Conservation (phyloP, 2,329 filamentous ascomycete genomes). For the Rachicladosporium sp. region DNA sequence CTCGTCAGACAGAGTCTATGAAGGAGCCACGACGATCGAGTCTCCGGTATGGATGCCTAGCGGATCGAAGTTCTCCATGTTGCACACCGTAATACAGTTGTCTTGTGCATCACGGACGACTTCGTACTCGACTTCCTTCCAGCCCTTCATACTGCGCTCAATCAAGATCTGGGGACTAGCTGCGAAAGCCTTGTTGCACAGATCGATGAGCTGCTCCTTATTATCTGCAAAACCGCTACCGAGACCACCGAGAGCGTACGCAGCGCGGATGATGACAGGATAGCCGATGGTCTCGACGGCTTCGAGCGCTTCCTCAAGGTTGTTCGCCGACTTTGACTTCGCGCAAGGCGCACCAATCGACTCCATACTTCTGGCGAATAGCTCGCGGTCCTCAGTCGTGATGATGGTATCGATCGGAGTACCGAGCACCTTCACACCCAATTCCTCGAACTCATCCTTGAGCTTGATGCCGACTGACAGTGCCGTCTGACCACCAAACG, state of each 20-base stretch:
- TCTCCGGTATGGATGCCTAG: constrained; percentile 96
- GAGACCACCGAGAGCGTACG: constrained; percentile 89
- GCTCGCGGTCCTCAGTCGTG: constrained; percentile 87
- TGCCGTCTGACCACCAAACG: constrained; percentile 93
- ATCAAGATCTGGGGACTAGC: constrained; percentile 93
- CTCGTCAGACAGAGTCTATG: constrained; percentile 93
- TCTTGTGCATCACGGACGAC: constrained; percentile 93
- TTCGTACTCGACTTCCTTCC: constrained; percentile 99
- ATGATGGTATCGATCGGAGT: constrained; percentile 91
- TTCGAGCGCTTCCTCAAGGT: constrained; percentile 80
- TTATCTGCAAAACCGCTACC: constrained; percentile 95
- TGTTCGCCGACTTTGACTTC: constrained; percentile 84
- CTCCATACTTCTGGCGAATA: constrained; percentile 89
- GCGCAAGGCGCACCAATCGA: constrained; percentile 98
- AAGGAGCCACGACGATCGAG: constrained; percentile 94
- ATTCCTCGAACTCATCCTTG: constrained; percentile 92
- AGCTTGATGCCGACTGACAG: constrained; percentile 95
- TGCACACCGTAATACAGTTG: constrained; percentile 99
- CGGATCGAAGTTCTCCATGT: constrained; percentile 98
- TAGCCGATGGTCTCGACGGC: constrained; percentile 83
- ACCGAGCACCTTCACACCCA: constrained; percentile 88
- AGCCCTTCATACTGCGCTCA: constrained; percentile 97
- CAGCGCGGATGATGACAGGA: constrained; percentile 94
- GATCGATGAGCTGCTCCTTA: constrained; percentile 81
- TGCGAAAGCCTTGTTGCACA: constrained; percentile 84